Evolutionary conservation across 148 eudicot genomes (phyloP).

Genomic region (Chenopodium formosanum): DNA sequence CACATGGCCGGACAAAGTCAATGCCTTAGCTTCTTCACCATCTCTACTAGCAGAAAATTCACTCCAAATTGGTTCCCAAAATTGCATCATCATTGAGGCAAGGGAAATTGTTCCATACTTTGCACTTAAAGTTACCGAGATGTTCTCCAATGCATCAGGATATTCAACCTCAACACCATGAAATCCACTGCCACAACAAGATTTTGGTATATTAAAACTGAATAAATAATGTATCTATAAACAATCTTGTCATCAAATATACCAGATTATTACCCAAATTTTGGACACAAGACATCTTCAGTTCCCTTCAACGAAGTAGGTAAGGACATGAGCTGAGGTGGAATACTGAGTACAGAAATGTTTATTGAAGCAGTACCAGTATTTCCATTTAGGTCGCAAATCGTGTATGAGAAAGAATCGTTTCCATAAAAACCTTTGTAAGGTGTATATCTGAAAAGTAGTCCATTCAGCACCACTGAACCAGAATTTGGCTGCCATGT

Average conservation of each 20-base stretch:
- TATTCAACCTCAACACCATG: slow-evolving; percentile 60
- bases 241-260: background rate
- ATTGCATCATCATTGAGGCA: slow-evolving; percentile 64
- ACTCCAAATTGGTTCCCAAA: slow-evolving; percentile 72
- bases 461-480: slow-evolving; percentile 60
- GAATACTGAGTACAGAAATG: slow-evolving; percentile 62
- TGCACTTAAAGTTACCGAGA: slow-evolving; percentile 58
- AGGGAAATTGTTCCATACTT: slow-evolving; percentile 57
- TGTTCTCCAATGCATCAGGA: slow-evolving; percentile 63
- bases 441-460: slow-evolving; percentile 77
- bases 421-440: slow-evolving; percentile 77
- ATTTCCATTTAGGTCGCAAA: slow-evolving; percentile 60
- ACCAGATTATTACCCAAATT: slow-evolving; percentile 55
- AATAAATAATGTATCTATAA: background rate
- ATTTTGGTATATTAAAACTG: background rate
- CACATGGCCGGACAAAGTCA: slow-evolving; percentile 55
- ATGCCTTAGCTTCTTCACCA: slow-evolving; percentile 35
- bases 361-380: slow-evolving; percentile 56
- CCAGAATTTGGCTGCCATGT: slow-evolving; percentile 78
- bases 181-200: slow-evolving; percentile 63
- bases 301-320: slow-evolving; percentile 61
- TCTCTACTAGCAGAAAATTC: slow-evolving; percentile 41
- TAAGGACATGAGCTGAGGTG: slow-evolving; percentile 81
- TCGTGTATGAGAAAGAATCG: slow-evolving; percentile 68
- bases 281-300: slow-evolving; percentile 70